Base-by-base conservation (phyloP, 2,329 filamentous ascomycete genomes). In the Aspergillus sergii region DNA sequence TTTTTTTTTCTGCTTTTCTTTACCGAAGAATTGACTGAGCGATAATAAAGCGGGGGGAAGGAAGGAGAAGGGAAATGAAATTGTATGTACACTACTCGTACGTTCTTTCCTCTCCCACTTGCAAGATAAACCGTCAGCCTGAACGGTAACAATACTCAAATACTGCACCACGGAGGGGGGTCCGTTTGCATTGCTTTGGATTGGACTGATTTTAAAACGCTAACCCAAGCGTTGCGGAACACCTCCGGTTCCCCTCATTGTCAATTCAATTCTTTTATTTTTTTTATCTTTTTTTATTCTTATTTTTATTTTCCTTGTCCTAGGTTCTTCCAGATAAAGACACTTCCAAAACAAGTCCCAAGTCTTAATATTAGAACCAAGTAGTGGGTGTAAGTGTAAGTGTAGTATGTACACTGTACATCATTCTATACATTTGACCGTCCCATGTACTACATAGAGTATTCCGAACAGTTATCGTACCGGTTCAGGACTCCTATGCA, bases 201-300 rank as follows among this genome's bases (percentile, higher is more conserved):
- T 54, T 48, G 51, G 53, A 61, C 53, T 57, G 59, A 41, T 57
- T 43, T 23, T 23, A 51, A 39, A 51, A 51, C 50, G 58, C 58
- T 54, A 55, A 26, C 30, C 30, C 11, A 57, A 50, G 41, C 39
- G 53, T 48, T 55, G 43, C 53, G 59, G 59, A 43, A 54, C 59
- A 48, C 53, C 59, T 50, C 54, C 36, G 23, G 59, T 61, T 43
- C 59, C 54, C 59, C 59, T 61, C 51, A 57, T 48, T 58, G 41
- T 26, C 21, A 55, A 55, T 55, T 26, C 32, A 55, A 36, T 36
- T 19, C 3, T 16, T 30, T 30, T 32, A 12, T 4, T 12, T 3
- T 32, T 51, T 51, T 7, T 16, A 19, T 26, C 12, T 30, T 16
- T 21, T 23, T 5, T 50, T 14, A n/a, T 4, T 50, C 6, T 28